Percentiles rank a stretch among this genome's conserved stretches.
Conservation (phyloP, 306 rosid species). For the Trifolium dubium region DNA sequence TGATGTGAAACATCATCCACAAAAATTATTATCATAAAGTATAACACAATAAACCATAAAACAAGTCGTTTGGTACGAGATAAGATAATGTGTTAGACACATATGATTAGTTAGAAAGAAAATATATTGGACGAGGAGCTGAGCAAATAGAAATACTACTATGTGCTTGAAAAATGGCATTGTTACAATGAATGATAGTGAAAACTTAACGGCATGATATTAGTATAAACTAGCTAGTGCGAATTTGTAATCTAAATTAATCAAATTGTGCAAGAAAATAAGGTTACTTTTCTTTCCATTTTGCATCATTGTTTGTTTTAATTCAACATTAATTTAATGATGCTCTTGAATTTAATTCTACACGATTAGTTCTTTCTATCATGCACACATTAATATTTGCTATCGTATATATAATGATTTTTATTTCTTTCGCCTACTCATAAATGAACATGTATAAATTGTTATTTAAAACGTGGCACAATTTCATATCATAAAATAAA, state of each 20-base stretch:
- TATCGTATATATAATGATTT: neutral
- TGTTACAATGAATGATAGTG: slow-evolving; percentile 37
- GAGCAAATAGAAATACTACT: slow-evolving; percentile 50
- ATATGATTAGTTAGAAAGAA: slow-evolving; percentile 49
- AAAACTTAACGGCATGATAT: slow-evolving; percentile 55
- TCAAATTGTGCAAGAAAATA: slow-evolving; percentile 44
- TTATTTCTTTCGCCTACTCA: neutral
- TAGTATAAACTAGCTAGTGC: slow-evolving; percentile 36
- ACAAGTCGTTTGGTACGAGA: neutral
- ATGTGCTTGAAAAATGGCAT: slow-evolving; percentile 45
- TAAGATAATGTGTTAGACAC: slow-evolving; percentile 23
- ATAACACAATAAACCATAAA: neutral
- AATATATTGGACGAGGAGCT: neutral
- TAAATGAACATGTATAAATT: too few relatives aligned
- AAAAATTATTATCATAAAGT: slow-evolving; percentile 16
- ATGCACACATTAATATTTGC: slow-evolving; percentile 2
- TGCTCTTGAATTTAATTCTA: slow-evolving; percentile 35
- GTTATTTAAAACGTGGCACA: too few relatives aligned
- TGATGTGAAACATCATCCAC: slow-evolving; percentile 40
- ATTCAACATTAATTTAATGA: slow-evolving; percentile 46
- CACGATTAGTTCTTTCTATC: neutral
- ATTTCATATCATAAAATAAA: neutral
- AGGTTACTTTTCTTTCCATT: slow-evolving; percentile 48
- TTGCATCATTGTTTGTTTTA: slow-evolving; percentile 46
- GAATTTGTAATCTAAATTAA: slow-evolving; percentile 24